phyloP scores from a whole-genome alignment of 345 rosid genomes.

The Geranium brycei region DNA sequence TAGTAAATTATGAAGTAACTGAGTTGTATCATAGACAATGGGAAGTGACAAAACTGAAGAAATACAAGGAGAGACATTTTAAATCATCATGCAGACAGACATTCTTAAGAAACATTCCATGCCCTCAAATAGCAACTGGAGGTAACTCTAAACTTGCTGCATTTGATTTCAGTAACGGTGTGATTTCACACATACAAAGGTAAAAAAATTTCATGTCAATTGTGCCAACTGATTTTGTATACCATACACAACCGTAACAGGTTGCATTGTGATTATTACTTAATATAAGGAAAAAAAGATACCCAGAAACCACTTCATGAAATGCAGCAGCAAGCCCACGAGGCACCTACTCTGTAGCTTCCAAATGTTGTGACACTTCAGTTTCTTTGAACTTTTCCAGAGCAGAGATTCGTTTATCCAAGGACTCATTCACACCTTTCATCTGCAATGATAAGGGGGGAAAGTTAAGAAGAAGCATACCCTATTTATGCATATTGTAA shows the following conservation, averaged over 20 bases:
- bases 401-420: constrained; percentile 47
- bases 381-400: constrained; percentile 55
- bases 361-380: constrained; percentile 44
- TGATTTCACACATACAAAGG: not conserved
- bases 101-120: too few species aligned
- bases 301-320: not conserved
- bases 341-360: constrained; percentile 35
- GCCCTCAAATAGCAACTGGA: not conserved
- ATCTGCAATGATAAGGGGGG: constrained; percentile 22
- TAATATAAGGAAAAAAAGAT: not conserved
- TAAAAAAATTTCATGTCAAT: not conserved
- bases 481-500: too few species aligned
- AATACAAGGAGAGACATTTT: too few species aligned
- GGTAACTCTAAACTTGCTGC: not conserved
- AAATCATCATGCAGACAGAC: too few species aligned
- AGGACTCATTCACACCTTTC: constrained; percentile 37
- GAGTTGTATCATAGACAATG: too few species aligned
- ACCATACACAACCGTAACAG: not conserved
- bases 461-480: not conserved
- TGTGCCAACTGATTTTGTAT: constrained; percentile 6
- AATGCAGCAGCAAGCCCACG: constrained; percentile 6
- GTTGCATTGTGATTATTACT: constrained; percentile 10
- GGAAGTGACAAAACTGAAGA: too few species aligned
- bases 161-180: not conserved
- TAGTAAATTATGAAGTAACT: too few species aligned